Evolutionary conservation across 139 green algal species (phyloP), one percentile per base, ranked within the genome.

Genomic region (Pleodorina starrii): DNA sequence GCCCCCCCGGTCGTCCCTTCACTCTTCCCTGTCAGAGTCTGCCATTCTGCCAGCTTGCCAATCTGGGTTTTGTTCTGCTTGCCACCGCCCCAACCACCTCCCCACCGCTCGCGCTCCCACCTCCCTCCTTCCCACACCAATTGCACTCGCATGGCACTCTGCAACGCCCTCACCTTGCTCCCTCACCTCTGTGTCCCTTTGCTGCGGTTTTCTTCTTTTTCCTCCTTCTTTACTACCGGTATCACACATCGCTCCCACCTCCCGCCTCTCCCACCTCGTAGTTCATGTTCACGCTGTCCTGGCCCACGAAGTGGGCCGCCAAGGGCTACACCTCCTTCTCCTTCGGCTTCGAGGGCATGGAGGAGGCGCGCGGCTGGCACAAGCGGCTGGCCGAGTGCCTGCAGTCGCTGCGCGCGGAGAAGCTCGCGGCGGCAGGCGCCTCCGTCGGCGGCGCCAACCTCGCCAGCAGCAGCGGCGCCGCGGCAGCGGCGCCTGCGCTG

Each of bases 301-400:
- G 93, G 93, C 93, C 93, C 9, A 87, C 74, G 25, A 89, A 84
- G 50, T 95, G 91, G 91, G 66, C 88, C 9, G 88, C 88, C 74
- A 92, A 91, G 50, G 93, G 91, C 35, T 94, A 94, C 66, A 91
- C 85, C 38, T 92, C 86, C 63, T 91, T 94, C 78, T 85, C 68
- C 29, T 87, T 95, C 16, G 91, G 93, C 12, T 93, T 92, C 63
- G n/a, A 32, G 3, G 57, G 27, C 27, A 3, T 72, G 6, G 59
- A 76, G 50, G 74, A 82, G 75, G 89, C 89, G 27, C 89, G 84
- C 44, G 38, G 60, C 50, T 92, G 89, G 89, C 89, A 92, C 63
- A 14, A 29, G 17, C 89, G 86, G 36, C 48, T 92, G 1, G 12
- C 27, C 23, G 66, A 69, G 1, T 87, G 87, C 77, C 51, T 83